Evolutionary conservation across 495 filamentous ascomycete species (phyloP), one percentile per base, ranked within the genome.

Genomic region (Monascus purpureus): DNA sequence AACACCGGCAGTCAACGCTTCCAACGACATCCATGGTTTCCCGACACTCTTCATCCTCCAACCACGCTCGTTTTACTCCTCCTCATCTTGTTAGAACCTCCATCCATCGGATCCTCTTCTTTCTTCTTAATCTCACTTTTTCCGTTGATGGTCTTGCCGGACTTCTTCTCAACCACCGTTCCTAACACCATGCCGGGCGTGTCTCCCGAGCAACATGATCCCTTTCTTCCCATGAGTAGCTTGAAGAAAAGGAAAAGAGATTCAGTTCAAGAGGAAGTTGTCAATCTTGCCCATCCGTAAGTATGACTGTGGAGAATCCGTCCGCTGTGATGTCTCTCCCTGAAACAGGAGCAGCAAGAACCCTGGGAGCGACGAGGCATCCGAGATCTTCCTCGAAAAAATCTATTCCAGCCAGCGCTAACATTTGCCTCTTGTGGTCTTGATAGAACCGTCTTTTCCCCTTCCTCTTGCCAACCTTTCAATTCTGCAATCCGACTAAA

Each of bases 181-280:
- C 22, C 31, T n/a, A 29, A 38, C 23, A 33, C 25, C 20, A 55
- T 59, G 55, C 46, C 53, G 15, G 41, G 49, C 17, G 33, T 57
- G 23, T 37, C 39, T 25, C 28, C 37, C 20, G 46, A 52, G 18
- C 45, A 43, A 4, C 12, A 27, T n/a, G 38, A 45, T 22, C 33
- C 35, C 17, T 29, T 35, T 25, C 3, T 43, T 29, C 27, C 37
- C 9, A 39, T 13, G 33, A 20, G 48, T 1, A 30, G 33, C 29
- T 41, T 50, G 31, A 53, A 37, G 29, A 61, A 61, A 42, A 42
- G 57, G 26, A 61, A 59, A 37, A 45, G 55, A 19, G 51, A 61
- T 13, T 17, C 16, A 13, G 11, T 19, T 5, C 45, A 52, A 33
- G 36, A 50, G 32, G 50, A 53, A 16, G 17, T 33, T 25, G 23